Conservation (phyloP, 2,329 filamentous ascomycete species). For the Alternaria sp. region DNA sequence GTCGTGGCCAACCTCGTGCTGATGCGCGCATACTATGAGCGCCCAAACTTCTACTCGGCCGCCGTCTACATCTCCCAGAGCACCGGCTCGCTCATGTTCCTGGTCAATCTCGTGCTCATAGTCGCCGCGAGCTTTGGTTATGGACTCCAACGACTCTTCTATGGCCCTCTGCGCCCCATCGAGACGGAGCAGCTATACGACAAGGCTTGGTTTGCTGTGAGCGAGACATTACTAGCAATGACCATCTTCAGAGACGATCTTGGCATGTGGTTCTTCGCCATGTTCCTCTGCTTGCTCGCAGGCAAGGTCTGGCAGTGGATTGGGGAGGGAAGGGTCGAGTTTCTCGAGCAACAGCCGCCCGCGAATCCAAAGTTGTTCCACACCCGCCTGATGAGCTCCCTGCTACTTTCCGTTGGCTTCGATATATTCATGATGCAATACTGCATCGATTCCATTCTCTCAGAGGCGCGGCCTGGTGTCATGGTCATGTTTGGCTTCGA, state of each 20-base stretch:
- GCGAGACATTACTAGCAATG: slow-evolving; percentile 96
- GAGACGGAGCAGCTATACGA: slow-evolving; percentile 98
- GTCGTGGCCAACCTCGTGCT: slow-evolving; percentile 85
- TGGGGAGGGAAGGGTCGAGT: slow-evolving; percentile 90
- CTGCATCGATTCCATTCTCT: slow-evolving; percentile 81
- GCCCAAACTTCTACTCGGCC: slow-evolving; percentile 97
- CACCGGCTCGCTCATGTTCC: slow-evolving; percentile 92
- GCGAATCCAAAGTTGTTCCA: slow-evolving; percentile 90
- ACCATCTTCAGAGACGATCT: slow-evolving; percentile 97
- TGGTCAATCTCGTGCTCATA: slow-evolving; percentile 90
- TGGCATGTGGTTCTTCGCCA: slow-evolving; percentile 91
- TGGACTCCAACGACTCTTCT: slow-evolving; percentile 87
- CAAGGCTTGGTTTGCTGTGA: slow-evolving; percentile 97
- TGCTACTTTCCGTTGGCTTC: slow-evolving; percentile 81
- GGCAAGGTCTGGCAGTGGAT: slow-evolving; percentile 99
- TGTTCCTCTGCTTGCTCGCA: slow-evolving; percentile 92
- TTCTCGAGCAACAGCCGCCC: slow-evolving; percentile 93
- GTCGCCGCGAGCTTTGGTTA: slow-evolving; percentile 83
- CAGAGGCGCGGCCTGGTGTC: slow-evolving; percentile 92
- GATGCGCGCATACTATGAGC: slow-evolving; percentile 90
- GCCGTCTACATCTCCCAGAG: slow-evolving; percentile 97
- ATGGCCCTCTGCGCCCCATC: slow-evolving; percentile 87
- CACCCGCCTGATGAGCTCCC: slow-evolving; percentile 77
- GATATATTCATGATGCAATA: slow-evolving; percentile 83
- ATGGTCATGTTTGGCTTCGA: slow-evolving; percentile 99